Conservation (phyloP, 805 yeast species). For the Suhomyces emberorum region DNA sequence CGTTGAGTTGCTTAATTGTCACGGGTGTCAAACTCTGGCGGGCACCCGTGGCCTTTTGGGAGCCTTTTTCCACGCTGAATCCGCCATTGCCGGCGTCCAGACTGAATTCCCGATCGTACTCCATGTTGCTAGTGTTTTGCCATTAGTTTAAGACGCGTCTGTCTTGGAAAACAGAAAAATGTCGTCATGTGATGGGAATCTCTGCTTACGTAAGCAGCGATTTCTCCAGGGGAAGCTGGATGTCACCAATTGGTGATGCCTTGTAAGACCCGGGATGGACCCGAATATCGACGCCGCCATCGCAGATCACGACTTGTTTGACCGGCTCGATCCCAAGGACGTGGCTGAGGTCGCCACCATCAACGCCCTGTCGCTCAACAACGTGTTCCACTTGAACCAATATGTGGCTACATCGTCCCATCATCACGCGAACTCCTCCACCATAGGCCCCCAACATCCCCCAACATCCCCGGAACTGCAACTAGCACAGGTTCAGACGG, state of each 20-base stretch:
- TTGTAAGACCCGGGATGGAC: conserved; percentile 14
- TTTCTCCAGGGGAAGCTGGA: no score
- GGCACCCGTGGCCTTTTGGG: conserved; percentile 19
- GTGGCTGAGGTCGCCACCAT: conserved; percentile 5
- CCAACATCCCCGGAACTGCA: no score
- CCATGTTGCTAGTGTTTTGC: no score
- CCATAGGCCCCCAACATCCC: no score
- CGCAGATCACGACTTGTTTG: conserved; percentile 14
- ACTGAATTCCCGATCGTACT: conserved; percentile 22
- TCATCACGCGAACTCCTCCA: no score
- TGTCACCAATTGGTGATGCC: no score
- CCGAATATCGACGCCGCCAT: conserved; percentile 19
- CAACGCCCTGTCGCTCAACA: conserved; percentile 17
- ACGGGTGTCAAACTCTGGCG: conserved; percentile 50
- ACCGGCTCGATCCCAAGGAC: conserved; percentile 7
- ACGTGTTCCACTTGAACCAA: conserved; percentile 18
- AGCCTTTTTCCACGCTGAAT: conserved; percentile 15
- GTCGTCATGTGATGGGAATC: no score
- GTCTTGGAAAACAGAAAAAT: no score
- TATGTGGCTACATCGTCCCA: no score
- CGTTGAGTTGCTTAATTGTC: conserved; percentile 68
- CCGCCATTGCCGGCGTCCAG: conserved; percentile 18
- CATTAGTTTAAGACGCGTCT: no score
- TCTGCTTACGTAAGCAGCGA: no score
- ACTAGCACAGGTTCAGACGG: no score